Percentiles rank a stretch among this genome's conserved stretches.
Conservation (phyloP, 2,329 filamentous ascomycete species). For the Parascedosporium putredinis region DNA sequence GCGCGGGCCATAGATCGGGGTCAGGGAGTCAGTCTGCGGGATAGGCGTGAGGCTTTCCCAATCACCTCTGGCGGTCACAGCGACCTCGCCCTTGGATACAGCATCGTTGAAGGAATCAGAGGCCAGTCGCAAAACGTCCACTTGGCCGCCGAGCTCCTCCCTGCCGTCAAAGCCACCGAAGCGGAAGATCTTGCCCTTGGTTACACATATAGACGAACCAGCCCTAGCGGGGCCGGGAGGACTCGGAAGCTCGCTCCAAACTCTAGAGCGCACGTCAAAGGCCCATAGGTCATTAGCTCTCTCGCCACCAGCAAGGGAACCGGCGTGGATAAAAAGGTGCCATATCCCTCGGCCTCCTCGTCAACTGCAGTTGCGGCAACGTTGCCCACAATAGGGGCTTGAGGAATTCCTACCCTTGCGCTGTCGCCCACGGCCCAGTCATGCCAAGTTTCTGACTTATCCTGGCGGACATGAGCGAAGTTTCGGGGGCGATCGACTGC, state of each 20-base stretch:
- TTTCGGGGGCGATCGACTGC: constrained; percentile 47
- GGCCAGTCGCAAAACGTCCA: constrained; percentile 55
- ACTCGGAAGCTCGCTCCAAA: constrained; percentile 58
- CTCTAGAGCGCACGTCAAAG: constrained; percentile 53
- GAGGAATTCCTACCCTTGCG: constrained; percentile 45
- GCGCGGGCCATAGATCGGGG: constrained; percentile 36
- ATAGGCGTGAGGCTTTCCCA: constrained; percentile 42
- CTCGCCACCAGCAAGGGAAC: constrained; percentile 53
- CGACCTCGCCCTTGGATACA: constrained; percentile 36
- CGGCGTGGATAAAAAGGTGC: constrained; percentile 70
- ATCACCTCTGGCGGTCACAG: constrained; percentile 35
- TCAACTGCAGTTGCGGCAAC: constrained; percentile 48
- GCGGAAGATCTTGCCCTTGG: constrained; percentile 56
- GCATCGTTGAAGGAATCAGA: constrained; percentile 46
- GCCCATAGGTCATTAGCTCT: constrained; percentile 64
- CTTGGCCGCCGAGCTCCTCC: constrained; percentile 55
- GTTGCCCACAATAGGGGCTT: constrained; percentile 46
- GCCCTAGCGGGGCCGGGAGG: constrained; percentile 59
- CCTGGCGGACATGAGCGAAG: constrained; percentile 26
- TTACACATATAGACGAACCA: constrained; percentile 56
- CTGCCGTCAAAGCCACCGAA: constrained; percentile 73
- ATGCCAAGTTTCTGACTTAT: constrained; percentile 36
- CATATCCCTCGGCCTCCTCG: constrained; percentile 50
- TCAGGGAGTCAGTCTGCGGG: constrained; percentile 11
- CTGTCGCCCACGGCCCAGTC: constrained; percentile 46